Percentiles rank a stretch among this genome's conserved stretches.
Conservation (phyloP, 2,329 filamentous ascomycete species). For the Paracamarosporium sp. region DNA sequence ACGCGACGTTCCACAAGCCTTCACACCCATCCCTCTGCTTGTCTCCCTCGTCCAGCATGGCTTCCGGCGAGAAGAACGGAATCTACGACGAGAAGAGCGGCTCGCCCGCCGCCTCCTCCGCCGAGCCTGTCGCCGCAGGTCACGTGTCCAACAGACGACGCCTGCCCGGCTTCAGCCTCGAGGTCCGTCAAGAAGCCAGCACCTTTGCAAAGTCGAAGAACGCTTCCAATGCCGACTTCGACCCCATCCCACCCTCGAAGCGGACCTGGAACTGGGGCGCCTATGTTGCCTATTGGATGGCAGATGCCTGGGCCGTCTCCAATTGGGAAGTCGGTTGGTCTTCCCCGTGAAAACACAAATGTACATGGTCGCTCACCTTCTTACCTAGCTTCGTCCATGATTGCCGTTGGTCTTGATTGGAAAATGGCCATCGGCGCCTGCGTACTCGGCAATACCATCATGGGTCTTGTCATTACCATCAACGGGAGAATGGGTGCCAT, state of each 20-base stretch:
- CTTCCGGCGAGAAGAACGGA: slow-evolving; percentile 14
- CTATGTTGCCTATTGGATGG: slow-evolving; percentile 49
- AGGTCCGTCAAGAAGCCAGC: slow-evolving; percentile 42
- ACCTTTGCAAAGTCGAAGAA: slow-evolving; percentile 40
- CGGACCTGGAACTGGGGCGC: slow-evolving; percentile 44
- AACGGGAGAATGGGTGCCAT: slow-evolving; percentile 35
- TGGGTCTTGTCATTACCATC: slow-evolving; percentile 35
- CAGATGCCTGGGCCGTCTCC: slow-evolving; percentile 49
- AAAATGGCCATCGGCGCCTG: slow-evolving; percentile 42
- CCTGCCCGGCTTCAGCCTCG: slow-evolving; percentile 35
- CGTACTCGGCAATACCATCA: slow-evolving; percentile 38
- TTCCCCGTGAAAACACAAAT: background rate
- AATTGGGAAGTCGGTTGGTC: slow-evolving; percentile 47
- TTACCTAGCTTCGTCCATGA: slow-evolving; percentile 33
- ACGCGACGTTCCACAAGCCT: background rate
- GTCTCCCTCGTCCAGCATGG: slow-evolving; percentile 10
- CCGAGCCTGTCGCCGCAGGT: slow-evolving; percentile 27
- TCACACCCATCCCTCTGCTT: background rate
- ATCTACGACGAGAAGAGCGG: slow-evolving; percentile 20
- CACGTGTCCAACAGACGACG: slow-evolving; percentile 27
- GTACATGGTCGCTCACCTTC: background rate
- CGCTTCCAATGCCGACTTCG: slow-evolving; percentile 48
- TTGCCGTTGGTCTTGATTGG: slow-evolving; percentile 32
- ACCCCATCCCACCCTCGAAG: slow-evolving; percentile 47
- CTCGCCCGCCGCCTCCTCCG: slow-evolving; percentile 27